Conservation (phyloP, 345 rosid genomes). For the Salix exigua region DNA sequence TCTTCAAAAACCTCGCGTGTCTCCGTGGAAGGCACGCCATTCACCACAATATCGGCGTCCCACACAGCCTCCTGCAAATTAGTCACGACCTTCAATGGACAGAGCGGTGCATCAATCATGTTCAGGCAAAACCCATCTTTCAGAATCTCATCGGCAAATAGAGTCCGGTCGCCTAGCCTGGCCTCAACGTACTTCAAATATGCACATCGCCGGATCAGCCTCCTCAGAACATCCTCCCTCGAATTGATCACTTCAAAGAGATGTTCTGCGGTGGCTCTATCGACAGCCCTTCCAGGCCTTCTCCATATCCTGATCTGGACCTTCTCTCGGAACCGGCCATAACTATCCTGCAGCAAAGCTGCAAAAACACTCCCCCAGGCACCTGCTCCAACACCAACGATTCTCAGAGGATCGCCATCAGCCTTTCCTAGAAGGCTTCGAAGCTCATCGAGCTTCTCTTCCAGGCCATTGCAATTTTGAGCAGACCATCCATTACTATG, state of each 20-base stretch:
- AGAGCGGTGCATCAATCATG: constrained; percentile 90
- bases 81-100: constrained; percentile 90
- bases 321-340: constrained; percentile 82
- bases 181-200: constrained; percentile 95
- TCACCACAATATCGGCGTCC: constrained; percentile 96
- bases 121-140: constrained; percentile 96
- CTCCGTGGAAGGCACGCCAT: constrained; percentile 94
- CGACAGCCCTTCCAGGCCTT: constrained; percentile 71
- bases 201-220: constrained; percentile 89
- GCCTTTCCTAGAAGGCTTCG: constrained; percentile 66
- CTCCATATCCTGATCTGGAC: constrained; percentile 91
- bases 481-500: constrained; percentile 23
- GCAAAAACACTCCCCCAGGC: constrained; percentile 98
- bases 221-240: constrained; percentile 84
- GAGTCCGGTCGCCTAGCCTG: constrained; percentile 83
- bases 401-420: constrained; percentile 77
- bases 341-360: constrained; percentile 82
- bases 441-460: constrained; percentile 78
- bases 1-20: constrained; percentile 80
- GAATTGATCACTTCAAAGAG: constrained; percentile 97
- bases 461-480: constrained; percentile 48
- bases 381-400: constrained; percentile 91
- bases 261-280: constrained; percentile 76
- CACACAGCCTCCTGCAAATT: constrained; percentile 96
- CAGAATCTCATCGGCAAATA: constrained; percentile 83